Percentiles rank a stretch among this genome's conserved stretches.
Conservation (phyloP, 2,329 filamentous ascomycete genomes). For the Hymenoscyphus albidus region DNA sequence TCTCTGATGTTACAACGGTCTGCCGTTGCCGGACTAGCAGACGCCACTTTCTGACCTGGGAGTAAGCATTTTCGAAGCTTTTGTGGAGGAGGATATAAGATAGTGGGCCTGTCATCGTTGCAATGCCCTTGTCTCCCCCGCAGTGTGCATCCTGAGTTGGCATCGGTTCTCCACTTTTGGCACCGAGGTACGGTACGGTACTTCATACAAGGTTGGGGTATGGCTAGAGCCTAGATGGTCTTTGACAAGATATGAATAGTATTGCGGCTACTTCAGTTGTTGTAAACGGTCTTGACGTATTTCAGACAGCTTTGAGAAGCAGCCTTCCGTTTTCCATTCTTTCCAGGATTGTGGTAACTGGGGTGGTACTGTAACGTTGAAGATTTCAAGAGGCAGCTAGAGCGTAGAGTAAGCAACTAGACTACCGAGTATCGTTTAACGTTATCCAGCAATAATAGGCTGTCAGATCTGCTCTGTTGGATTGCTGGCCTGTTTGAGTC, state of each 20-base stretch:
- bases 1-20: neutral
- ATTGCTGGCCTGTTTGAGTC: neutral
- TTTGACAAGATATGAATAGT: neutral
- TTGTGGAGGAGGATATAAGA: neutral
- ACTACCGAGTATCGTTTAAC: neutral
- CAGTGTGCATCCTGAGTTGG: conserved; percentile 1
- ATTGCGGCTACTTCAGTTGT: neutral
- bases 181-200: neutral
- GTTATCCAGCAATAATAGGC: neutral
- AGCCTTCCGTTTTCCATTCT: neutral
- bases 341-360: neutral
- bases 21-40: neutral
- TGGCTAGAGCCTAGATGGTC: neutral
- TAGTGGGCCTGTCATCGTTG: neutral
- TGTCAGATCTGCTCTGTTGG: neutral
- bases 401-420: neutral
- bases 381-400: neutral
- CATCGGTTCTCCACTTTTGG: neutral
- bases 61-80: neutral
- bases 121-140: neutral
- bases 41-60: neutral
- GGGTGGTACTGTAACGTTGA: neutral
- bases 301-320: neutral
- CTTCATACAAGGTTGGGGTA: neutral
- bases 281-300: neutral